Conservation (phyloP, 2,329 filamentous ascomycete species). For the Dichotomopilus funicola region DNA sequence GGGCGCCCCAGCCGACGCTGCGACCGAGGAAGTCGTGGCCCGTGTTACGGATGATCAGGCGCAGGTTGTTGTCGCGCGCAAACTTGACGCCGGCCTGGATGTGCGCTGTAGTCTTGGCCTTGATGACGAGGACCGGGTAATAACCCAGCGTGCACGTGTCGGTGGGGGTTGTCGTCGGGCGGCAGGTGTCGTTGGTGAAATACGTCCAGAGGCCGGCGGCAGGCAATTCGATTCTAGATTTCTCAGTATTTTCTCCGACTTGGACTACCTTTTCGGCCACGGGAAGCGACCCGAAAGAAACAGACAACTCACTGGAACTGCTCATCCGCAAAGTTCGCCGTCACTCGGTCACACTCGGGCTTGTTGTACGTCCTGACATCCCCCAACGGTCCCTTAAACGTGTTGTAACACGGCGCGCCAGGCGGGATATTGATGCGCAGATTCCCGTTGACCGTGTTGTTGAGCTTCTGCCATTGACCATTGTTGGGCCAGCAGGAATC, state of each 20-base stretch:
- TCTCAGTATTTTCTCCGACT: background rate
- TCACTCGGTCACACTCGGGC: constrained; percentile 29
- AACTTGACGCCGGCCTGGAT: constrained; percentile 34
- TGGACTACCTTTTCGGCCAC: background rate
- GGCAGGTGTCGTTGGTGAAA: constrained; percentile 38
- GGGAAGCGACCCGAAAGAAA: background rate
- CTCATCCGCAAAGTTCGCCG: constrained; percentile 28
- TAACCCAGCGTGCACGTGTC: constrained; percentile 34
- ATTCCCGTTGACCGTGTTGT: constrained; percentile 32
- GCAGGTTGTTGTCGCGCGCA: constrained; percentile 41
- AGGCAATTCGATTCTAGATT: constrained; percentile 18
- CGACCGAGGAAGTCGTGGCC: constrained; percentile 54
- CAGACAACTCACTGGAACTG: constrained; percentile 32
- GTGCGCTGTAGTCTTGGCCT: constrained; percentile 26
- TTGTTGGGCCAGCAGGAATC: constrained; percentile 25
- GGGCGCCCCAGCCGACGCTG: constrained; percentile 53
- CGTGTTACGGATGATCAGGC: constrained; percentile 50
- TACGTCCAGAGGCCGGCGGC: constrained; percentile 35
- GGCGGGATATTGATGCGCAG: constrained; percentile 29
- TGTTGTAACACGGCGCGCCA: constrained; percentile 31
- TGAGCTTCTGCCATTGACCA: constrained; percentile 25
- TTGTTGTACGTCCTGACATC: constrained; percentile 32
- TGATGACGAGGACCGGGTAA: constrained; percentile 33
- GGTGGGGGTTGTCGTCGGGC: constrained; percentile 29
- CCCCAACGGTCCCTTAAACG: constrained; percentile 33